phyloP scores from a whole-genome alignment of 306 rosid species.

The Acacia confusa region DNA sequence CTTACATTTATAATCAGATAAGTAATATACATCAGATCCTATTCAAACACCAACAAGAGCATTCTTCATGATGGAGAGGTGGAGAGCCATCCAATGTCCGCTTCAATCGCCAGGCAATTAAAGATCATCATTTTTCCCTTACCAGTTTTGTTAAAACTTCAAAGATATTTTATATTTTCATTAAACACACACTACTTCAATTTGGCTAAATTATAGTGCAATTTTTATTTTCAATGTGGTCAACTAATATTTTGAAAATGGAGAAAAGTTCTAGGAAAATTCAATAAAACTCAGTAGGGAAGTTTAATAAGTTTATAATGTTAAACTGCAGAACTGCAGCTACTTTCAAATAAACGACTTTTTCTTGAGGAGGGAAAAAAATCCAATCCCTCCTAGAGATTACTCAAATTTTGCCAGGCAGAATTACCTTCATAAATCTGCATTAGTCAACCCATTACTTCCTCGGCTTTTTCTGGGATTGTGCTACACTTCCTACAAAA shows the following conservation, averaged over 20 bases:
- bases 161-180: not conserved
- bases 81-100: not conserved
- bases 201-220: not conserved
- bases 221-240: not conserved
- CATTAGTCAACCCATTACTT: not conserved
- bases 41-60: not conserved
- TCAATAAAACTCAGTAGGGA: not conserved
- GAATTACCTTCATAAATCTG: slow-evolving; percentile 10
- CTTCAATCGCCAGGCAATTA: not conserved
- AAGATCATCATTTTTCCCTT: not conserved
- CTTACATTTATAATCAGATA: too few species aligned
- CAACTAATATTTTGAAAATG: not conserved
- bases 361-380: too few species aligned
- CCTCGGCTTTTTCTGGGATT: slow-evolving; percentile 31
- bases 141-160: not conserved
- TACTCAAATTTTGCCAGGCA: not conserved
- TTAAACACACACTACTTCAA: not conserved
- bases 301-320: not conserved
- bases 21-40: not conserved
- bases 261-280: too few species aligned
- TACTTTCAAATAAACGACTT: not conserved
- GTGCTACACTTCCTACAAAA: slow-evolving; percentile 32
- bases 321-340: slow-evolving; percentile 1
- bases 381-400: not conserved
- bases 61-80: not conserved